Base-by-base conservation (phyloP, 2,329 filamentous ascomycete species). In the Eutypa lata region DNA sequence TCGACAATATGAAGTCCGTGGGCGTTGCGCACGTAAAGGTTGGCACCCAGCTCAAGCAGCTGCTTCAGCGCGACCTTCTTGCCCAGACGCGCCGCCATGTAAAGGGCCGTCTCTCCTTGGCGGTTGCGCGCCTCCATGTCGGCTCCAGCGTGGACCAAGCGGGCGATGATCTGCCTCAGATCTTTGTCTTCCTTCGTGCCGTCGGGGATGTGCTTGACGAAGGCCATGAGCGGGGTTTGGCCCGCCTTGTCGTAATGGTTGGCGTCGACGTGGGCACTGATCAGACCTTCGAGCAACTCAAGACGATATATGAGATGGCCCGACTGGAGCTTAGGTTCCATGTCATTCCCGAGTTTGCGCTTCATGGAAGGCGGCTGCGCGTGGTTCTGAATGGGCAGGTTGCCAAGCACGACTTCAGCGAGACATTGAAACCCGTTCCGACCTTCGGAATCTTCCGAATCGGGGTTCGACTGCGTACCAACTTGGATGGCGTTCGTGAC, bases 351-450 rank as follows among this genome's bases (percentile, higher is more conserved):
- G 55, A 68, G 61, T 45, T 74, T 76, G 48, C 73, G 71, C 58
- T 75, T 77, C 38, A 53, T 55, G 35, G 38, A 22, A 42, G 55
- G 56, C 47, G 50, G 55, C 19, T 54, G 55, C 28, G 64, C 59
- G 16, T 65, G 63, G 13, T 60, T 53, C 24, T 59, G 57, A 10
- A 64, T 57, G 1, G 68, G 59, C 13, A 58, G 58, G 7, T 65
- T 65, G 50, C 68, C 65, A 19, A 83, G 65, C n/a, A 75, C 74
- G 7, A 76, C 79, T 54, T 77, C 75, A 2, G 81, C 81, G n/a
- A 84, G 74, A 55, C 79, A 82, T 57, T 84, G 81, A 16, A 84
- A 69, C 8, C 76, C 80, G 54, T 84, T 84, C 21, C 79, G 76
- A 5, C 81, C 81, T 5, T 74, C 64, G 1, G 65, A 38, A 56